phyloP scores from a whole-genome alignment of 2,329 filamentous ascomycete species.

The Aspergillus hortae region DNA sequence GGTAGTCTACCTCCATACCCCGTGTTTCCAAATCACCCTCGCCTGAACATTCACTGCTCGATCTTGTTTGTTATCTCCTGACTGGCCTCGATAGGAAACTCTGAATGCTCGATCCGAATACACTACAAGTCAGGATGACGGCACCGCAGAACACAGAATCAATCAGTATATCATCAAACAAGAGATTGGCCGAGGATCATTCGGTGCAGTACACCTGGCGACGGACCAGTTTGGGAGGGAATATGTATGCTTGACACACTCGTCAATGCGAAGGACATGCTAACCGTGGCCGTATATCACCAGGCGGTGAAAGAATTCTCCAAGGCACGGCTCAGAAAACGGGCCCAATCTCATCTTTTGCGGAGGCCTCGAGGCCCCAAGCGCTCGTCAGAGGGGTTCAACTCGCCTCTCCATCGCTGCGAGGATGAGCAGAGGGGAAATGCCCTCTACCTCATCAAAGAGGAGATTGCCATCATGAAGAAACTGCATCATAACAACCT shows the following conservation, averaged over 20 bases:
- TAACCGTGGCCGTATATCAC: conserved; percentile 4
- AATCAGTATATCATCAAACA: conserved; percentile 94
- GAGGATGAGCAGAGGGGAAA: conserved; percentile 58
- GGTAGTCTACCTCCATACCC: conserved; percentile 32
- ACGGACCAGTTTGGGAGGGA: conserved; percentile 86
- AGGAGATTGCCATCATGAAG: conserved; percentile 99
- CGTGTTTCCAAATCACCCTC: background rate
- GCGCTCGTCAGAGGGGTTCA: conserved; percentile 56
- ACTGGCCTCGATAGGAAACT: conserved; percentile 63
- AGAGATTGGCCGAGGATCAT: conserved; percentile 95
- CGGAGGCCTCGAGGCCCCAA: conserved; percentile 56
- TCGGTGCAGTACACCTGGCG: conserved; percentile 87
- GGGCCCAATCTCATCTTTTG: conserved; percentile 84
- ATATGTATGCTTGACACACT: conserved; percentile 59
- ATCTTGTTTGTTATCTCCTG: background rate
- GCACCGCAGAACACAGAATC: conserved; percentile 75
- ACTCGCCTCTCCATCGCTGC: conserved; percentile 61
- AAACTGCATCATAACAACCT: conserved; percentile 93
- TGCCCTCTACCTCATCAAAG: conserved; percentile 80
- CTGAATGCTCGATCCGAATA: conserved; percentile 86
- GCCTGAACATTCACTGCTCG: background rate
- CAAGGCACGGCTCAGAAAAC: conserved; percentile 82
- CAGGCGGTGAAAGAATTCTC: conserved; percentile 98
- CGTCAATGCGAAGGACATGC: conserved; percentile 14
- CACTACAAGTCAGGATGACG: conserved; percentile 78